Evolutionary conservation across 306 rosid species (phyloP), one percentile per base, ranked within the genome.

Genomic region (Prunus dulcis): DNA sequence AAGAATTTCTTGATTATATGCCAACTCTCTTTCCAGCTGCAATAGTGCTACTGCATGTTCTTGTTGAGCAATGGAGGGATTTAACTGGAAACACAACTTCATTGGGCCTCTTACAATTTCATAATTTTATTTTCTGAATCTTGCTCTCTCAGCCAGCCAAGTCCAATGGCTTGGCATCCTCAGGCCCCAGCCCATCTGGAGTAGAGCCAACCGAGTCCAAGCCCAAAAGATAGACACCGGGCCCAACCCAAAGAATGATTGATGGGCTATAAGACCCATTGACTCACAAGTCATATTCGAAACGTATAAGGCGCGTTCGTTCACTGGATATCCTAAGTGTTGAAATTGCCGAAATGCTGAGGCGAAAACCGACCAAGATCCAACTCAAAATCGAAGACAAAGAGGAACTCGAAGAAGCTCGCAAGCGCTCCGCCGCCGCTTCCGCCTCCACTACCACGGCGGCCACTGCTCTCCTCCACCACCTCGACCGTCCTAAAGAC

Each of bases 371-470:
- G 23, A 73, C 84, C 19, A 88, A 88, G 66, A 87, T 93, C 79
- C 88, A 87, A 83, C 84, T 87, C 6, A 83, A 83, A 52, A 85
- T 89, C 84, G 97, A 95, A 89, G 98, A 92, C 76, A 90, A 88
- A 63, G 92, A 92, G 49, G 97, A 95, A 79, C 89, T 92, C 83
- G 97, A 92, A 66, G 90, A 85, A 79, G 84, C 91, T 73, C 96
- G 96, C 73, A 86, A 89, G 34, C 92, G 88, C 60, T 71, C 71
- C 84, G 57, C 81, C 76, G 9, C 86, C n/a, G 3, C 69, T 11
- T 1, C 82, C 6, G 1, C 79, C n/a, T 2, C 57, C 67, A 2
- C 80, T 19, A 4, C 64, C 56, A 74, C 89, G 79, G 61, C 90
- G 12, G 23, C 92, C 6, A 3, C 85, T 13, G 3, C 76, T 66